Evolutionary conservation across 768 basidiomycete species (phyloP), one percentile per base, ranked within the genome.

Genomic region (Symmetrospora coprosmae): DNA sequence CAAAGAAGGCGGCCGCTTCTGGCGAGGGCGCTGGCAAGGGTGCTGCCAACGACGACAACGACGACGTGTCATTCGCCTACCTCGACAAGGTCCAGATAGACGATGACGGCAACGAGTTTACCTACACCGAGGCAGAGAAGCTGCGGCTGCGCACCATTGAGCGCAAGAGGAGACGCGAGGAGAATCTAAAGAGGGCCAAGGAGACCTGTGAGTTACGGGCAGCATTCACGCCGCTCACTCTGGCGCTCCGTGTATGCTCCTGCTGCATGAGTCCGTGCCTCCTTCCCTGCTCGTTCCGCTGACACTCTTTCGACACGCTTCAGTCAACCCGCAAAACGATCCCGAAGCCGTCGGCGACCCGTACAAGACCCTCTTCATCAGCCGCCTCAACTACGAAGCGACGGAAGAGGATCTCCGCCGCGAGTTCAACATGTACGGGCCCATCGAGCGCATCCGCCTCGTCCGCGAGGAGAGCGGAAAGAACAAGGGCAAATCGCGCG

Each of bases 321-420:
- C 68, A 96, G 92, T 91, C 75, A 88, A 90, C 71, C 94, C 94
- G 8, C 78, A 84, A 19, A 91, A 92, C 53, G 91, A 99, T 69
- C 58, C 83, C 13, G 82, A 92, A 70, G 91, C 89, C 31, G 78
- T 84, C 39, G 94, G 94, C 2, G 94, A 99, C 70, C 94, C 94
- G 2, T 99, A 96, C 76, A 97, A 97, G 72, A 97, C 94, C 0
- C 77, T 99, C 23, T 99, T 99, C 73, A 89, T 97, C 64, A 85
- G 91, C 33, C 83, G 90, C 66, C 75, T 99, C 71, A 86, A 90
- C 67, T 92, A 91, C 76, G 82, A 76, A 64, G 87, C 89, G 2
- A 88, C 87, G 3, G 92, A 97, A 67, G 83, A 76, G 60, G 94
- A 99, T 72, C 77, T 99, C 28, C 81, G 88, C 48, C 83, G 89